Evolutionary conservation across 2,329 filamentous ascomycete genomes (phyloP), one percentile per base, ranked within the genome.

Genomic region (Sclerotinia spermophila): DNA sequence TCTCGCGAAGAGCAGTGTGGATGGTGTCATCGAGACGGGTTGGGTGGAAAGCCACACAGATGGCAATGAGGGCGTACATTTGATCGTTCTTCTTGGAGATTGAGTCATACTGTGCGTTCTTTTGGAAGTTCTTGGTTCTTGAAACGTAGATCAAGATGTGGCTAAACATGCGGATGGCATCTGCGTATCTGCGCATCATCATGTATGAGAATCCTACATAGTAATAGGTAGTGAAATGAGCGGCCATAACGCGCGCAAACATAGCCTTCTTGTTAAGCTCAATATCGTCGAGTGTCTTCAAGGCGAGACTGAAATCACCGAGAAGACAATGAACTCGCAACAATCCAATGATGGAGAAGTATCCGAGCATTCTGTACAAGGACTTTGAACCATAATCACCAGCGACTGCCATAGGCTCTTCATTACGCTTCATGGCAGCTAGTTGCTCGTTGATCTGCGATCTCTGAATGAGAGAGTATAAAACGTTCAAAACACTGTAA

Each of bases 221-320:
- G 89, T 99, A 99, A 89, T 98, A 99, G 75, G 96, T 99, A 77
- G 95, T 97, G 86, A 98, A 98, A 86, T 99, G 96, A 71, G 96
- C 96, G 69, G 96, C 95, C 96, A 99, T 98, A 81, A 99, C 96
- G 76, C 96, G 93, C 74, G 96, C 95, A 82, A 99, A 99, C 93
- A 98, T 98, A 82, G 96, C 94, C 87, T 98, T 98, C 88, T 99
- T 99, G 87, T 98, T 99, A 79, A 99, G 90, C 88, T 99, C 96
- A 80, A 99, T 98, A 81, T 98, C 95, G 82, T 99, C 96, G 76
- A 99, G 92, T 48, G 96, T 99, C 89, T 98, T 99, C 79, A 99
- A 89, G 66, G 96, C 96, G 74, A 99, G 89, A 84, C 93, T 97
- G 85, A 99, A 99, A 85, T 99, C 96, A 78, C 96, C 96, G 68